Percentiles rank a stretch among this genome's conserved stretches.
phyloP scores from a whole-genome alignment of 2,329 filamentous ascomycete species.

The Colletotrichum cordylinicola region DNA sequence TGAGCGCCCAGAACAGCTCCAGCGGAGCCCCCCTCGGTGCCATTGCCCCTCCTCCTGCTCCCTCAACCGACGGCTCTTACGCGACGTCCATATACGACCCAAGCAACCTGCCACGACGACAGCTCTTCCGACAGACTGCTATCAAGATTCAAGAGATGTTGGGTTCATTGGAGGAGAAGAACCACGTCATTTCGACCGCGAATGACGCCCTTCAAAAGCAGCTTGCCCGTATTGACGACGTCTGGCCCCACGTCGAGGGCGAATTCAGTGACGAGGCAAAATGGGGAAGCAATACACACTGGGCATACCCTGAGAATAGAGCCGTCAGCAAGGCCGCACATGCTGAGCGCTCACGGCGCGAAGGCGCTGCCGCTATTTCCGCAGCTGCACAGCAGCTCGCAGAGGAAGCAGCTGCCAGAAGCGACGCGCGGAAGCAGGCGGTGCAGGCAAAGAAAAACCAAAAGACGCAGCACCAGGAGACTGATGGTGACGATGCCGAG shows the following conservation, averaged over 20 bases:
- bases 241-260: constrained; percentile 83
- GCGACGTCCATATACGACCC: constrained; percentile 54
- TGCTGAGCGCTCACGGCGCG: constrained; percentile 77
- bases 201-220: constrained; percentile 89
- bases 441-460: constrained; percentile 77
- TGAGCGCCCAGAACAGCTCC: constrained; percentile 56
- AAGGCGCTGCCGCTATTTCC: constrained; percentile 79
- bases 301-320: constrained; percentile 92
- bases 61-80: constrained; percentile 49
- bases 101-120: constrained; percentile 69
- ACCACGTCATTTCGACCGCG: constrained; percentile 92
- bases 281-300: constrained; percentile 89
- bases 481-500: constrained; percentile 77
- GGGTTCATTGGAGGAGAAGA: constrained; percentile 93
- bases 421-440: constrained; percentile 84
- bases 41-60: constrained; percentile 37
- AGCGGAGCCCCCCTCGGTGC: constrained; percentile 43
- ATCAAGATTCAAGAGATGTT: constrained; percentile 84
- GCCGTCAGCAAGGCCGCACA: constrained; percentile 63
- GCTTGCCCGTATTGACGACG: constrained; percentile 81
- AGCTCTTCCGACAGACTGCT: constrained; percentile 80
- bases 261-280: constrained; percentile 96
- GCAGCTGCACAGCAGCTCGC: constrained; percentile 79
- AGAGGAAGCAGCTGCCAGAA: constrained; percentile 82
- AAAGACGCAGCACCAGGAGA: constrained; percentile 73